Evolutionary conservation across 192 early-diverging fungal species (phyloP), one percentile per base, ranked within the genome.

Genomic region (Backusella morwellensis): DNA sequence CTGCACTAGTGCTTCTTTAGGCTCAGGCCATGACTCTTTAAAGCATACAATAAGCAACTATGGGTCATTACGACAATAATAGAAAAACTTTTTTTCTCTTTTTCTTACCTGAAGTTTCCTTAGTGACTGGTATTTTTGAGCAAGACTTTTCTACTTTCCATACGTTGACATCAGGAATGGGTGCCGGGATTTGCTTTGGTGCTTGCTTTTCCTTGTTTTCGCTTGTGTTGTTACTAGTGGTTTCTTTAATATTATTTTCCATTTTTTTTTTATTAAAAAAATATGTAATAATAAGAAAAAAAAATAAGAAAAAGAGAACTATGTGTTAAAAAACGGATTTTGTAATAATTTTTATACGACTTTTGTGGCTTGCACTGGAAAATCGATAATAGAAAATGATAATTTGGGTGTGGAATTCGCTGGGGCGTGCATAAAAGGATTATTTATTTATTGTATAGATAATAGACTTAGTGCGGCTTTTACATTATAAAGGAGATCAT

Each of bases 151-250:
- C 70, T 29, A 79, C 66, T 35, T 82, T 74, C 81, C 81, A 82
- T 52, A 66, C 73, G 74, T 82, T 82, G 47, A 79, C 77, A 66
- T 71, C 70, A 44, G 81, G 81, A 77, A 79, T 79, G 29, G 81
- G 81, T 41, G 81, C 81, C 14, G 78, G 81, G 32, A 82, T 54
- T 29, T 47, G 40, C 23, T 56, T 74, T 8, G 56, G 74, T 32
- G 35, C 63, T 35, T 74, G 54, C 19, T 54, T 50, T 74, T 59
- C 47, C 52, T 74, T 50, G 2, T 12, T 72, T 50, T 72, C 70
- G 21, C 29, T 52, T 12, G 21, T 17, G 42, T 36, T 40, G 11
- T 56, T 56, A 56, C 26, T 56, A 11, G 54, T 56, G 21, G 21
- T 56, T 56, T 56, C 54, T 56, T 56, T 56, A 56, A 0, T 56